Percentiles rank a stretch among this genome's conserved stretches.
These are phyloP conservation scores for Coprinopsis strossmayeri DNA, from an alignment of 768 basidiomycete species.

Conservation along the genomic window DNA sequence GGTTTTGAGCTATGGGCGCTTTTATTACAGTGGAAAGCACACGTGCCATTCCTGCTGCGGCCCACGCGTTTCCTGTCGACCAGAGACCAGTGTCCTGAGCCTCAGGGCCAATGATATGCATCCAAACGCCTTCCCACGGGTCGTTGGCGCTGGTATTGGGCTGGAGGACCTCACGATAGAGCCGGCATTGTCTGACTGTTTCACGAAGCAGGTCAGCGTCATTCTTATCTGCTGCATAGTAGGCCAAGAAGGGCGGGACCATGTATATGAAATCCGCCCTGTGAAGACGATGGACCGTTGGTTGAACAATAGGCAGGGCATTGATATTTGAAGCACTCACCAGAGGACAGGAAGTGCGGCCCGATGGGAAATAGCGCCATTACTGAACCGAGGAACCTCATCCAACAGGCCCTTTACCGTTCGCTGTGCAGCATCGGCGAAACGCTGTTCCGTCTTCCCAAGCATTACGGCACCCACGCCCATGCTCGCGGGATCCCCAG, in stretches of 20 bases:
- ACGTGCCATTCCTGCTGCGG: constrained; percentile 60
- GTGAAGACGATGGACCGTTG: not conserved
- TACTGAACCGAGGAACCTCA: constrained; percentile 30
- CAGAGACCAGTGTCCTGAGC: constrained; percentile 34
- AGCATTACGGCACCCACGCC: constrained; percentile 40
- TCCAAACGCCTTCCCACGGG: constrained; percentile 29
- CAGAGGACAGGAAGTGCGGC: constrained; percentile 31
- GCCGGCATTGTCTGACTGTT: constrained; percentile 30
- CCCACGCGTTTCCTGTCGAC: constrained; percentile 66
- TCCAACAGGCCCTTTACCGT: constrained; percentile 27
- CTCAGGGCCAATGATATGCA: constrained; percentile 37
- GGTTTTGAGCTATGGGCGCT: constrained; percentile 24
- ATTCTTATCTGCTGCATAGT: constrained; percentile 32
- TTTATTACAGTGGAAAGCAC: constrained; percentile 44
- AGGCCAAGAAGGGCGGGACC: constrained; percentile 46
- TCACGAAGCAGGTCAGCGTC: constrained; percentile 29
- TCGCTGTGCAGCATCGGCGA: constrained; percentile 25
- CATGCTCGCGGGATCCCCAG: constrained; percentile 41
- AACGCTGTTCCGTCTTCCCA: constrained; percentile 21
- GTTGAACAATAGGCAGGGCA: not conserved
- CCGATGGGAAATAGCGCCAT: constrained; percentile 44
- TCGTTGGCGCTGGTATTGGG: constrained; percentile 29
- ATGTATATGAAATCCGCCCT: constrained; percentile 49
- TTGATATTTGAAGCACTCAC: constrained; percentile 19
- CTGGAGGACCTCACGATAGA: constrained; percentile 31